These are phyloP conservation scores for Thermothelomyces thermophilus DNA, from an alignment of 2,329 filamentous ascomycete species.

Conservation along the genomic window DNA sequence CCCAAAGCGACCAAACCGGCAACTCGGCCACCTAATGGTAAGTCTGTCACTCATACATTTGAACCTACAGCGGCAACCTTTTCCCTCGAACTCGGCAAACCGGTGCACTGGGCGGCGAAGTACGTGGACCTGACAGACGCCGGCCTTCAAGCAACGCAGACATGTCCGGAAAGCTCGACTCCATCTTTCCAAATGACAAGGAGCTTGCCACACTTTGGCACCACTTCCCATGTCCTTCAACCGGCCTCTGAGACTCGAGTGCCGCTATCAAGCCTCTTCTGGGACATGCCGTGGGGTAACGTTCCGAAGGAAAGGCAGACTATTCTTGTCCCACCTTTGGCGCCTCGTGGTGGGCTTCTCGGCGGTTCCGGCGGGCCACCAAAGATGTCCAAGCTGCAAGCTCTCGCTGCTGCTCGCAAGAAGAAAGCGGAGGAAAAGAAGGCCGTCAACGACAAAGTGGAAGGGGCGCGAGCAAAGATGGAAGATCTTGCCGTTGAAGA, in stretches of 20 bases:
- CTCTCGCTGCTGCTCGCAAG: slow-evolving; percentile 77
- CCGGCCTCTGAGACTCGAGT: slow-evolving; percentile 13
- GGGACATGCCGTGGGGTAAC: slow-evolving; percentile 78
- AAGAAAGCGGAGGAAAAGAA: slow-evolving; percentile 64
- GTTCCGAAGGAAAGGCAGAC: slow-evolving; percentile 60
- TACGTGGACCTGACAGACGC: slow-evolving; percentile 8
- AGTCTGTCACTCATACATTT: slow-evolving; percentile 17
- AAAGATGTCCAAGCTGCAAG: slow-evolving; percentile 85
- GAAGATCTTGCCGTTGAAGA: slow-evolving; percentile 21
- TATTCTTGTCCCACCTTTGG: slow-evolving; percentile 52
- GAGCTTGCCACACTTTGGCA: background rate
- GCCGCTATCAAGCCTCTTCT: slow-evolving; percentile 58
- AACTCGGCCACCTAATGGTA: slow-evolving; percentile 20
- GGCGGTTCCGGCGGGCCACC: slow-evolving; percentile 63
- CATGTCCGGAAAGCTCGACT: background rate
- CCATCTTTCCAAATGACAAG: background rate
- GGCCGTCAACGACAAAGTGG: slow-evolving; percentile 26
- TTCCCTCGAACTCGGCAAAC: slow-evolving; percentile 7
- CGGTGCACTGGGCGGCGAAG: slow-evolving; percentile 15
- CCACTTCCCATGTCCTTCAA: background rate
- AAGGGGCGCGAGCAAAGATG: slow-evolving; percentile 25
- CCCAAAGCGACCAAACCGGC: slow-evolving; percentile 30
- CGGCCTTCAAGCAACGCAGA: background rate
- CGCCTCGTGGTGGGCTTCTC: slow-evolving; percentile 60
- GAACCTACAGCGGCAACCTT: background rate